Conservation (phyloP, 257 asterid genomes). For the Agastache rugosa region DNA sequence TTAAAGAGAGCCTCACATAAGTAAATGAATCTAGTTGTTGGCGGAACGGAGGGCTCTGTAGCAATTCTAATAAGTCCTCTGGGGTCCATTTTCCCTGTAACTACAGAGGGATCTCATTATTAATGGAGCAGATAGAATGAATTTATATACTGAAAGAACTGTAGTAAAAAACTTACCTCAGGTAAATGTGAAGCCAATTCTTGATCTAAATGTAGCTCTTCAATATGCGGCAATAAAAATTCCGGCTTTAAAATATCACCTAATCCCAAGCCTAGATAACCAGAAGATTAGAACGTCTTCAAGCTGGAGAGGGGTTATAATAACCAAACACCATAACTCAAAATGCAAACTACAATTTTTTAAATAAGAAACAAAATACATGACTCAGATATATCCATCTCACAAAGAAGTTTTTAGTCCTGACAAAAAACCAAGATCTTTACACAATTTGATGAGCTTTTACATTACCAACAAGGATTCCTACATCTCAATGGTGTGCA, state of each 20-base stretch:
- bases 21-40: slow-evolving; percentile 96
- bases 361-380: neutral
- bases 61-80: slow-evolving; percentile 76
- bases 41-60: slow-evolving; percentile 94
- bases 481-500: neutral
- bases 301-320: slow-evolving; percentile 23
- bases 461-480: neutral
- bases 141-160: slow-evolving; percentile 8
- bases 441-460: slow-evolving; percentile 3
- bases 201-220: slow-evolving; percentile 70
- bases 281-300: slow-evolving; percentile 33
- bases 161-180: slow-evolving; percentile 55
- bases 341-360: slow-evolving; percentile 4
- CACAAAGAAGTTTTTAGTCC: neutral
- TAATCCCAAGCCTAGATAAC: slow-evolving; percentile 75
- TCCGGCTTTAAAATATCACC: slow-evolving; percentile 98
- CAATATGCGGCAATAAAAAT: slow-evolving; percentile 63
- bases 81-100: slow-evolving; percentile 85
- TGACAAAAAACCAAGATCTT: slow-evolving; percentile 18
- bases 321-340: slow-evolving; percentile 11
- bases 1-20: slow-evolving; percentile 58
- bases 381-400: neutral
- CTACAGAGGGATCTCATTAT: slow-evolving; percentile 25
- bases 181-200: slow-evolving; percentile 78
- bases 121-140: slow-evolving; percentile 32